Base-by-base conservation (phyloP, 768 basidiomycete genomes). In the Boletus speciosus region DNA sequence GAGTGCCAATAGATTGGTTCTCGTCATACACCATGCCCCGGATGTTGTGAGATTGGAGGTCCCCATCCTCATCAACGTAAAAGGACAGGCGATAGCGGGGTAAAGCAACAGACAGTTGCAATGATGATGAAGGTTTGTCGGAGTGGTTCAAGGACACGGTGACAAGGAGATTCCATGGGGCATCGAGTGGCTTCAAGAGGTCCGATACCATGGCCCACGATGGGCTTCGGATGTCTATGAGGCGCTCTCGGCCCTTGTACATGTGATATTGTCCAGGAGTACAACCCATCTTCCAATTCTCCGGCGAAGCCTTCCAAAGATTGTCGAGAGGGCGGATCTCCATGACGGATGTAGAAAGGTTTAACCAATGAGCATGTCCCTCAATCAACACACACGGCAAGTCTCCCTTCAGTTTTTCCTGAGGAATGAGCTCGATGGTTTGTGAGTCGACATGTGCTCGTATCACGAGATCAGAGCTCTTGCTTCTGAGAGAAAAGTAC, bases 51-150 rank as follows among this genome's bases (percentile, higher is more conserved):
- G 73, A 79, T 52, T 76, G 73, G 23, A 81, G 59, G 25, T 67
- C 61, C 15, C 63, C 60, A 2, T 61, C 61, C 1, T 63, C 42
- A 31, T 72, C 67, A 21, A 78, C 32, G 43, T 71, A 72, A 49
- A 81, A 81, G 0, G 71, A 66, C 8, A 81, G 61, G 2, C 65
- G 61, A 47, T 74, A 75, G 16, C 77, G 76, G 31, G 76, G 77
- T 6, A 81, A 60, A 1, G 62, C 51, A 37, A 73, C 64, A 1
- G 57, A 62, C 0, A 81, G 51, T 7, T 45, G 54, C 11, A 34
- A 35, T 2, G 41, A 21, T 19, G 49, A 40, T 0, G 19, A 38
- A 11, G 27, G 2, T 12, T 47, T 19, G 31, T 37, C 11, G 15
- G 35, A 23, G 23, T 54, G 15, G 5, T 8, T 36, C 5, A 37